Conservation (phyloP, 2,329 filamentous ascomycete species). For the Calonectria pteridis region DNA sequence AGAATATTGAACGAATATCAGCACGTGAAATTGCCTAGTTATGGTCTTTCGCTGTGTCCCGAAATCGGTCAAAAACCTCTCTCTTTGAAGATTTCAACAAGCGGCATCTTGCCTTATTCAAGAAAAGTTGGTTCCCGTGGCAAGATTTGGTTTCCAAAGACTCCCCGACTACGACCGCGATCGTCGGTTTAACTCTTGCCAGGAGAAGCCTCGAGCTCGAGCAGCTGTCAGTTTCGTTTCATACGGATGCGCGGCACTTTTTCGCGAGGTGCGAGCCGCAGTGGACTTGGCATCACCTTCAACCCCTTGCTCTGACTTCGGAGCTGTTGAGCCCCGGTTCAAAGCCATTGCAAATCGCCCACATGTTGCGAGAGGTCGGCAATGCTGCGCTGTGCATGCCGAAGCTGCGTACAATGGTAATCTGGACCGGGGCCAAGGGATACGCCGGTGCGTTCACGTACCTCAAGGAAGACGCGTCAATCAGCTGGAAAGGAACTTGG, state of each 20-base stretch:
- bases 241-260: constrained; percentile 10
- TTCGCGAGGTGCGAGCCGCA: neutral
- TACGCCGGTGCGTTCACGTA: constrained; percentile 29
- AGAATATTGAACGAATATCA: no score
- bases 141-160: neutral
- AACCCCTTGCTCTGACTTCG: constrained; percentile 16
- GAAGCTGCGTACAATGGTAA: constrained; percentile 14
- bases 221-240: constrained; percentile 14
- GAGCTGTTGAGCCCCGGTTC: neutral
- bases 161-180: constrained; percentile 16
- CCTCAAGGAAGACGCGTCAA: neutral
- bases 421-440: constrained; percentile 28
- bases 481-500: constrained; percentile 28
- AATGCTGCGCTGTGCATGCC: constrained; percentile 16
- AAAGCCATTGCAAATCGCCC: neutral
- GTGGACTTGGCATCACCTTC: constrained; percentile 15
- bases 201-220: constrained; percentile 1
- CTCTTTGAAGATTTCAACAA: constrained; percentile 35
- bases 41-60: neutral
- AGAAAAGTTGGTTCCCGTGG: neutral
- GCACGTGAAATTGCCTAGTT: no score
- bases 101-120: constrained; percentile 18
- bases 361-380: constrained; percentile 15
- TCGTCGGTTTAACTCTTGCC: constrained; percentile 14
- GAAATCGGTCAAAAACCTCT: constrained; percentile 38